Conservation (phyloP, 2,329 filamentous ascomycete species). For the Magnaporthiopsis poae region DNA sequence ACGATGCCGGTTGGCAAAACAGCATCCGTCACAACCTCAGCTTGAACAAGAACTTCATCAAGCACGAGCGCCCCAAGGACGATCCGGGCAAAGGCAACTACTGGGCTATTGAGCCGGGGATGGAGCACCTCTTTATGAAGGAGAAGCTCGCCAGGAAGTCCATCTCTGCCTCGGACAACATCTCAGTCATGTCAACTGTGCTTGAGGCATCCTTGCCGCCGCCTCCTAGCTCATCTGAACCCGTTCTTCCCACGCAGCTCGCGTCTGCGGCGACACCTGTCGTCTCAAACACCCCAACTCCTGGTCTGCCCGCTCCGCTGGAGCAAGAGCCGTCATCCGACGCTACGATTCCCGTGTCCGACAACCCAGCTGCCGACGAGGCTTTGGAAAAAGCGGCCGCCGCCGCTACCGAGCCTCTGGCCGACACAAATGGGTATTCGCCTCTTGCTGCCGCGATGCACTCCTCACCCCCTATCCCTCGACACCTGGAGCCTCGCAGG, state of each 20-base stretch:
- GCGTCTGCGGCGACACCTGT: no score
- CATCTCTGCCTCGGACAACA: conserved; percentile 45
- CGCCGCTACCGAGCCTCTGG: conserved; percentile 30
- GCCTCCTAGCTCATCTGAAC: conserved; percentile 29
- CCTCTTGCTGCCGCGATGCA: conserved; percentile 62
- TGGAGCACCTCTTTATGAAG: conserved; percentile 81
- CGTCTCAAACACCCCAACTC: not conserved
- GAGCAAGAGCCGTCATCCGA: conserved; percentile 58
- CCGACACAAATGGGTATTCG: conserved; percentile 47
- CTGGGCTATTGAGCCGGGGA: conserved; percentile 85
- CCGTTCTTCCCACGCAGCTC: conserved; percentile 36
- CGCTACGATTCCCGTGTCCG: conserved; percentile 65
- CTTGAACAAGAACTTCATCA: conserved; percentile 91
- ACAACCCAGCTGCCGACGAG: conserved; percentile 48
- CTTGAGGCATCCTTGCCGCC: conserved; percentile 40
- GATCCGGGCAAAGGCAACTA: conserved; percentile 97
- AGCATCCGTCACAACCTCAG: conserved; percentile 97
- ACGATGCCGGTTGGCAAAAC: conserved; percentile 93
- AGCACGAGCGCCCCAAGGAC: conserved; percentile 90
- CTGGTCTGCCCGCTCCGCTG: not conserved
- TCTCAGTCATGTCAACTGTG: conserved; percentile 48
- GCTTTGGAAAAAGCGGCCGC: conserved; percentile 34
- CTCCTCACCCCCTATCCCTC: conserved; percentile 78
- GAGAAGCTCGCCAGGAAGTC: conserved; percentile 63
- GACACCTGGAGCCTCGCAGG: conserved; percentile 47